Base-by-base conservation (phyloP, 768 basidiomycete genomes). In the Galerina marginata region DNA sequence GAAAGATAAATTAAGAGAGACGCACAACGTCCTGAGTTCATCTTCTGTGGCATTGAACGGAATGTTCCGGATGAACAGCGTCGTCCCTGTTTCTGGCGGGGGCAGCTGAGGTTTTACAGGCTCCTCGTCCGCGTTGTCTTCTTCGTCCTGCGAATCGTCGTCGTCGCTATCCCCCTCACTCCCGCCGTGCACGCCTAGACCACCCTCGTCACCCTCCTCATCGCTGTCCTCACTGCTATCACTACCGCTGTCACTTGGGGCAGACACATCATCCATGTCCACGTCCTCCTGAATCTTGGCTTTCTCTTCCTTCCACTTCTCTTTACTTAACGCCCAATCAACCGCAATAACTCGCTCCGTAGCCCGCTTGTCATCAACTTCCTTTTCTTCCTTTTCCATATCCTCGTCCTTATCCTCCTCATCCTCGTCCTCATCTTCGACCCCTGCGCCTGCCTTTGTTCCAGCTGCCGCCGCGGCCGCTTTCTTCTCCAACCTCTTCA, bases 11-110 rank as follows among this genome's bases (percentile, higher is more conserved):
- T 42, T 1, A 23, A 51, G 65, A 40, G 25, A 46, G 1, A 75
- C 92, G 61, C 70, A 96, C 93, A 97, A 71, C 26, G 85, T 84
- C 55, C 93, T 84, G 16, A 99, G 77, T 67, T 99, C 96, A 53
- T 97, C 95, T 63, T 99, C 95, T 0, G 94, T 96, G 1, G 93
- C 92, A 58, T 88, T 84, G 73, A 94, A 99, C 2, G 95, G 91
- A 16, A 99, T 79, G 69, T 99, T 99, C 48, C 96, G 90, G 36
- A 99, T 81, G 76, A 99, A 99, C 3, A 99, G 79, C 0, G 96
- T 99, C 5, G 89, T 94, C 16, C 96, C 96, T 4, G 87, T 83
- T 63, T 95, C 93, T 11, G 95, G 90, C 11, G 87, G 83, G 15
- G 95, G 95, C 25, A 96, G 79, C 66, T 86, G 77, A 47, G 92